Percentiles rank a stretch among this genome's conserved stretches.
Conservation (phyloP, 805 yeast genomes). For the Teunomyces pallodes region DNA sequence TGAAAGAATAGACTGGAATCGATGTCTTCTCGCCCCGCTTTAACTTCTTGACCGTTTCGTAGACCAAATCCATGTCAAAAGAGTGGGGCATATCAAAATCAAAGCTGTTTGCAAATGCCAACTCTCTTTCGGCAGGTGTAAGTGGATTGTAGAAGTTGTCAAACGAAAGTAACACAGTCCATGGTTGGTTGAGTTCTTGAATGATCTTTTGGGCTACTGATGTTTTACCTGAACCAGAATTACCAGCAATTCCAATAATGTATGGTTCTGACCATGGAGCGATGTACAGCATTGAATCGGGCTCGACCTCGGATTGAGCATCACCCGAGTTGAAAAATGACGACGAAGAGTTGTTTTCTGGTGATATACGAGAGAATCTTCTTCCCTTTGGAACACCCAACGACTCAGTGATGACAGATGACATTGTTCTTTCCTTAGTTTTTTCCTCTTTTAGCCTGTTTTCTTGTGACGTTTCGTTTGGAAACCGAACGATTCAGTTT, state of each 20-base stretch:
- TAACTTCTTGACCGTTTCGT: constrained; percentile 59
- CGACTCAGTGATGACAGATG: constrained; percentile 1
- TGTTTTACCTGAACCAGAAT: constrained; percentile 84
- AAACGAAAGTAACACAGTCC: constrained; percentile 87
- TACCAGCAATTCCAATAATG: constrained; percentile 49
- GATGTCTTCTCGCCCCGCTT: constrained; percentile 59
- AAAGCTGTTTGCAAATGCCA: constrained; percentile 67
- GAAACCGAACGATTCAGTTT: neutral
- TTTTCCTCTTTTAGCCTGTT: no score
- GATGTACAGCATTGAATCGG: constrained; percentile 17
- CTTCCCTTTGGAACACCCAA: constrained; percentile 9
- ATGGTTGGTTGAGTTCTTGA: constrained; percentile 76
- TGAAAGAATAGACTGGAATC: constrained; percentile 57
- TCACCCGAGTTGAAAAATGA: constrained; percentile 22
- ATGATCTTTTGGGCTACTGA: constrained; percentile 84
- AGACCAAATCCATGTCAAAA: constrained; percentile 71
- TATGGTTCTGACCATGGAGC: constrained; percentile 46
- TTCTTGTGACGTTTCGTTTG: no score
- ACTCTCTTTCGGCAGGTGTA: constrained; percentile 52
- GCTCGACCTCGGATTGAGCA: neutral
- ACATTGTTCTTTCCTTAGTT: neutral
- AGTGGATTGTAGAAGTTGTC: constrained; percentile 90
- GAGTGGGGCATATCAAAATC: constrained; percentile 91
- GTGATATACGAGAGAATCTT: constrained; percentile 23
- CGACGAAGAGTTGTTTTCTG: constrained; percentile 18